Evolutionary conservation across 2,329 filamentous ascomycete genomes (phyloP), one percentile per base, ranked within the genome.

Genomic region (Intubia oerlemansii): DNA sequence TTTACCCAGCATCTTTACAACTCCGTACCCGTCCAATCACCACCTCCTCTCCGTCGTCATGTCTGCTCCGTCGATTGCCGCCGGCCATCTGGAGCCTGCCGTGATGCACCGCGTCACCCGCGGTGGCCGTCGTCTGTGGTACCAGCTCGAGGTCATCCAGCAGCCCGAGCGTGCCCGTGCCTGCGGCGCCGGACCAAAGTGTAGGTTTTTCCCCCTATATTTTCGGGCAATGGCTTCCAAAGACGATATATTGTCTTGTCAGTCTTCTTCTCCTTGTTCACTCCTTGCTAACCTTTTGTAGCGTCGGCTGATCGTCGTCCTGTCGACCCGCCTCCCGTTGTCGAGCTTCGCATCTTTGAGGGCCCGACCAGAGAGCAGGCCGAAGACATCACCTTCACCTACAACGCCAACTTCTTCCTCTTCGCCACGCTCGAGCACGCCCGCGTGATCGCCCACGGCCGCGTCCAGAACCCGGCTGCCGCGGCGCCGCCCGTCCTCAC

Each of bases 381-480:
- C 31, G 61, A 62, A 44, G 76, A 82, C 35, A 67, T 82, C 43
- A 95, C 88, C 2, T 91, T 91, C 43, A 66, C 70, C 34, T 91
- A 93, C 57, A 85, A 91, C 45, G 84, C 84, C 45, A 92, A 91
- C 52, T 95, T 95, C 64, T 95, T 98, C 54, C 71, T 95, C 23
- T 95, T 81, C 43, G 80, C 84, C 29, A 93, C 82, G 5, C 62
- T 98, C 34, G 82, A 93, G 45, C 72, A 80, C 41, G 77, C 81
- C 17, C 77, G 84, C 21, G 67, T 71, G 17, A 76, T 93, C 34
- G 81, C 81, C 12, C 75, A 81, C 34, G 78, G 77, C 28, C 76
- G 82, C 39, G 68, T 79, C 25, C 67, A 70, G 40, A 61, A 62
- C 10, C 62, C 61, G 17, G 57, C 69, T n/a, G 66, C 75, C 9